Percentiles rank a stretch among this genome's conserved stretches.
These are phyloP conservation scores for Gossypium longicalyx DNA, from an alignment of 345 rosid genomes.

Conservation along the genomic window DNA sequence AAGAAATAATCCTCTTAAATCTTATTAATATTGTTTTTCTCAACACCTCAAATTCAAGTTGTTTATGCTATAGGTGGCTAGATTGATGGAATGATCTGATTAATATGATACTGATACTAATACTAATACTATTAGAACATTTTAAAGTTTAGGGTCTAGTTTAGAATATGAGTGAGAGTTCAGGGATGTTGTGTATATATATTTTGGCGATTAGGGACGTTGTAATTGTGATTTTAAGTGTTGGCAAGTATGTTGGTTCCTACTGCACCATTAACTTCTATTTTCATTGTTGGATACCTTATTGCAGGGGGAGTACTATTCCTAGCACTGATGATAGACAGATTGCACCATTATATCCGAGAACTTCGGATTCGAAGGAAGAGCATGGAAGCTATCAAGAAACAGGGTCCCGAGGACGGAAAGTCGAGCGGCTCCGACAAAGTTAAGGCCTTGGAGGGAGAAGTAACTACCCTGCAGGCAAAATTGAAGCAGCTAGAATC, in stretches of 20 bases:
- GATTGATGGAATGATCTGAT: too few relatives aligned
- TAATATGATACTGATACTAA: too few relatives aligned
- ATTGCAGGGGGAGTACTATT: constrained; percentile 73
- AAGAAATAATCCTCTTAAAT: too few relatives aligned
- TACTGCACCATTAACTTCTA: not conserved
- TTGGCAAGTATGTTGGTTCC: not conserved
- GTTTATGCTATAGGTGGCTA: too few relatives aligned
- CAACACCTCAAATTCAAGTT: too few relatives aligned
- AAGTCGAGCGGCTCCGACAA: constrained; percentile 46
- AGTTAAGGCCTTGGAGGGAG: constrained; percentile 55
- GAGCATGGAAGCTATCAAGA: constrained; percentile 69
- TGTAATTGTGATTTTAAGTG: constrained; percentile 3
- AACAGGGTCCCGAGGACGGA: constrained; percentile 61
- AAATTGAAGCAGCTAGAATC: constrained; percentile 46
- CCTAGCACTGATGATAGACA: constrained; percentile 81
- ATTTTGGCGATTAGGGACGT: not conserved
- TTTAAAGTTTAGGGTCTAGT: too few relatives aligned
- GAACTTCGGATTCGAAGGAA: constrained; percentile 79
- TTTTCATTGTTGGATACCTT: constrained; percentile 15
- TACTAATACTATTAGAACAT: too few relatives aligned
- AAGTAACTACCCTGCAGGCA: constrained; percentile 30
- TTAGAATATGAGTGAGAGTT: too few relatives aligned
- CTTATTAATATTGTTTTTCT: too few relatives aligned
- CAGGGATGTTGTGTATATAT: too few relatives aligned
- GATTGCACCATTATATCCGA: constrained; percentile 82